Evolutionary conservation across 768 basidiomycete genomes (phyloP), one percentile per base, ranked within the genome.

Genomic region (Tricholoma terreum): DNA sequence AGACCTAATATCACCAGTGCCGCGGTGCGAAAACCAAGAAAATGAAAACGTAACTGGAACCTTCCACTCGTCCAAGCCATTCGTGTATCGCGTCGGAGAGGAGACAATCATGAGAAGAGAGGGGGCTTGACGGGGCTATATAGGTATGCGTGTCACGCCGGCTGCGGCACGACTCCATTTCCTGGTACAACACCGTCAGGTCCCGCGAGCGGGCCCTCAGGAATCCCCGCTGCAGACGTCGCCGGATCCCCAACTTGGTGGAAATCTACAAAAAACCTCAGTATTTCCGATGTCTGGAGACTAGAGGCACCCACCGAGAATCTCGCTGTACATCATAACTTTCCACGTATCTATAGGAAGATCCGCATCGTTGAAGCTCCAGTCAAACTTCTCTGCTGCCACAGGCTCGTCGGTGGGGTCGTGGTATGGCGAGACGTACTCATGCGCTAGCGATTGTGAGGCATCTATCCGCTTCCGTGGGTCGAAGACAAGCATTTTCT

Each of bases 321-420:
- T 98, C 75, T 99, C 96, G 65, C 88, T 90, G 79, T 98, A 98
- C 96, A 99, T 99, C 97, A 99, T 99, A 69, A 97, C 96, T 76
- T 98, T 98, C 97, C 97, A 99, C 1, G 93, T 96, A 67, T 99
- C 97, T 10, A 98, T 91, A 0, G 97, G 97, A 45, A 99, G 80
- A 71, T 99, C 97, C 17, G 97, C 97, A 62, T 99, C 97, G 73
- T 99, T 99, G 84, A 99, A 99, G 66, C 88, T 91, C 97, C 97
- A 99, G 73, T 99, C 97, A 67, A 99, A 99, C 68, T 90, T 89
- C 69, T 98, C 94, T 15, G 80, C 84, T 11, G 97, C 92, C 17
- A 88, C 86, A 8, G 97, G 97, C 70, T 99, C 97, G 69, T 99
- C 97, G 2, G 93, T 94, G 7, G 96, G 94, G 73, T 99, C 97